Conservation (phyloP, 1,139 yeast species). For the Lodderomyces margitis region DNA sequence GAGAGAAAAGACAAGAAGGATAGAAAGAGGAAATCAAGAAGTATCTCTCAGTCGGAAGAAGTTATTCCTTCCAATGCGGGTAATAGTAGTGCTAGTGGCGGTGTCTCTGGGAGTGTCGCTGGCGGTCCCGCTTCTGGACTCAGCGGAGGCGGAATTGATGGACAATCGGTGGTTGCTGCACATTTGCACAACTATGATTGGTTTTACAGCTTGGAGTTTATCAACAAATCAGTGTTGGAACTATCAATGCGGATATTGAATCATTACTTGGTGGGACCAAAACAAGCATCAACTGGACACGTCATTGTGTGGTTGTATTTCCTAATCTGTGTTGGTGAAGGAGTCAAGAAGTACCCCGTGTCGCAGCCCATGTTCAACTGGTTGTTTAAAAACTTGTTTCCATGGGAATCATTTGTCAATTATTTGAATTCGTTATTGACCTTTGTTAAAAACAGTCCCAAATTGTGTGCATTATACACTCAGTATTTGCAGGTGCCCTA, state of each 20-base stretch:
- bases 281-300: slow-evolving; percentile 68
- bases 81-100: slow-evolving; percentile 4
- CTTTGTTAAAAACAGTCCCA: slow-evolving; percentile 28
- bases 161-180: slow-evolving; percentile 36
- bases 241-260: slow-evolving; percentile 62
- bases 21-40: slow-evolving; percentile 51
- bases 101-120: neutral
- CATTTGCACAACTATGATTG: slow-evolving; percentile 54
- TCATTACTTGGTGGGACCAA: slow-evolving; percentile 67
- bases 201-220: slow-evolving; percentile 53
- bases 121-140: neutral
- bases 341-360: slow-evolving; percentile 47
- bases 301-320: slow-evolving; percentile 71
- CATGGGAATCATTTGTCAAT: slow-evolving; percentile 63
- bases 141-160: slow-evolving; percentile 21
- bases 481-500: slow-evolving; percentile 34
- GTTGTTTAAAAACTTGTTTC: slow-evolving; percentile 55
- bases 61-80: slow-evolving; percentile 9
- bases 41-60: slow-evolving; percentile 20
- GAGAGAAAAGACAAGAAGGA: slow-evolving; percentile 74
- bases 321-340: slow-evolving; percentile 59
- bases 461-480: slow-evolving; percentile 25
- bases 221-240: slow-evolving; percentile 65
- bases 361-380: slow-evolving; percentile 51
- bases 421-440: slow-evolving; percentile 56